Evolutionary conservation across 306 rosid genomes (phyloP).

Genomic region (Gastrolobium bilobum): DNA sequence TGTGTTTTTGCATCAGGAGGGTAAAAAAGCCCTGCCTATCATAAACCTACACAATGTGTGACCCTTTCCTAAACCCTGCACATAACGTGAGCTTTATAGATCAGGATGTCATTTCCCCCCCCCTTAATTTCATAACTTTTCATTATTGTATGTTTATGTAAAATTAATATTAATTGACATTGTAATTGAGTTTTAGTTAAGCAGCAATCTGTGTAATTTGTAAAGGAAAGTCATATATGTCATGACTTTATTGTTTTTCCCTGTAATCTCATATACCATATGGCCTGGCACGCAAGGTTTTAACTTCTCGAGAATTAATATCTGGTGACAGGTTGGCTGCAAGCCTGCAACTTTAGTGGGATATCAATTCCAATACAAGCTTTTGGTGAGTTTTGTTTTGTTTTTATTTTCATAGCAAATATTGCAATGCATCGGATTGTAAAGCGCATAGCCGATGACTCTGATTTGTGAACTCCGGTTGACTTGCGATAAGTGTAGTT

Average conservation of each 20-base stretch:
- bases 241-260: neutral
- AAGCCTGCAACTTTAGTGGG: neutral
- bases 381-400: neutral
- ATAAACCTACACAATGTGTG: too few relatives aligned
- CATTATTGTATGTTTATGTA: slow-evolving; percentile 23
- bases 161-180: slow-evolving; percentile 30
- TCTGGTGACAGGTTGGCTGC: neutral
- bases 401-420: neutral
- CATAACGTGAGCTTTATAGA: too few relatives aligned
- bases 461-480: neutral
- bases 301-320: neutral
- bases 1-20: too few relatives aligned
- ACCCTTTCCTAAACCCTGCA: too few relatives aligned
- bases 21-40: too few relatives aligned
- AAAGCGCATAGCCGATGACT: neutral
- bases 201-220: slow-evolving; percentile 45
- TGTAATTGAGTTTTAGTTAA: neutral
- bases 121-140: neutral
- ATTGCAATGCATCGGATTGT: neutral
- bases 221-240: slow-evolving; percentile 5
- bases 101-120: too few relatives aligned
- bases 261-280: neutral
- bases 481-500: neutral
- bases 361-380: neutral
- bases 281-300: neutral